phyloP scores from a whole-genome alignment of 2,329 filamentous ascomycete species.

The Ophiocordyceps camponoti-rufipedis region DNA sequence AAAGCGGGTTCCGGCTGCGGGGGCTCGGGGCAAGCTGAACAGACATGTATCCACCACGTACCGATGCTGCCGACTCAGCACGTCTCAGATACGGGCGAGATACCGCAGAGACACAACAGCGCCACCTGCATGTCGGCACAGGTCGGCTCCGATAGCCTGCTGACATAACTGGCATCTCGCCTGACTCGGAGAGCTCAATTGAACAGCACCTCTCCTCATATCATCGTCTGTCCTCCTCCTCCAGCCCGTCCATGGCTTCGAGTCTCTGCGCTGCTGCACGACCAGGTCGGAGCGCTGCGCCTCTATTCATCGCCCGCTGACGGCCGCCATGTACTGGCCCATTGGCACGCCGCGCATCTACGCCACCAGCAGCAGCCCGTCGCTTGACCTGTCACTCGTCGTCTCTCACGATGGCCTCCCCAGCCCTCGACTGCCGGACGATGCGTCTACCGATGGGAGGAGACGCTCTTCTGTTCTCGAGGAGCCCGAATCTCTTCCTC shows the following conservation, averaged over 20 bases:
- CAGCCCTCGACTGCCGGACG: constrained; percentile 13
- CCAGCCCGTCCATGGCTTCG: constrained; percentile 7
- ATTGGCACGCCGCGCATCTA: constrained; percentile 71
- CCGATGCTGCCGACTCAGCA: not conserved
- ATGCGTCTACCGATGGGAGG: constrained; percentile 5
- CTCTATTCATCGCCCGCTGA: constrained; percentile 6
- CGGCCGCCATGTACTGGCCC: constrained; percentile 69
- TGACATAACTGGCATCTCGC: not conserved
- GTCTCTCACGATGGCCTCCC: constrained; percentile 43
- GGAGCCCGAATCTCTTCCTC: constrained; percentile 14
- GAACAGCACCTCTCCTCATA: not conserved
- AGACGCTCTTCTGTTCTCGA: constrained; percentile 12
- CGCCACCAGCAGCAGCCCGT: constrained; percentile 52
- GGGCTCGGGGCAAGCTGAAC: too few relatives aligned
- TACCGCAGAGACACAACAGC: not conserved
- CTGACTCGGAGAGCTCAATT: not conserved
- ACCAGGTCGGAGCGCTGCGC: constrained; percentile 4
- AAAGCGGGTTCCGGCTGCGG: too few relatives aligned
- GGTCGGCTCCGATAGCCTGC: not conserved
- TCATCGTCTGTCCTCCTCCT: not conserved
- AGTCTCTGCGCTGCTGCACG: constrained; percentile 4
- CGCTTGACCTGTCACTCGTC: constrained; percentile 28
- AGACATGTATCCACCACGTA: not conserved
- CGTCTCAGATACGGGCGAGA: not conserved
- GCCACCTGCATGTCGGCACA: not conserved